Conservation (phyloP, 495 filamentous ascomycete species). For the Parathielavia hyrcaniae region DNA sequence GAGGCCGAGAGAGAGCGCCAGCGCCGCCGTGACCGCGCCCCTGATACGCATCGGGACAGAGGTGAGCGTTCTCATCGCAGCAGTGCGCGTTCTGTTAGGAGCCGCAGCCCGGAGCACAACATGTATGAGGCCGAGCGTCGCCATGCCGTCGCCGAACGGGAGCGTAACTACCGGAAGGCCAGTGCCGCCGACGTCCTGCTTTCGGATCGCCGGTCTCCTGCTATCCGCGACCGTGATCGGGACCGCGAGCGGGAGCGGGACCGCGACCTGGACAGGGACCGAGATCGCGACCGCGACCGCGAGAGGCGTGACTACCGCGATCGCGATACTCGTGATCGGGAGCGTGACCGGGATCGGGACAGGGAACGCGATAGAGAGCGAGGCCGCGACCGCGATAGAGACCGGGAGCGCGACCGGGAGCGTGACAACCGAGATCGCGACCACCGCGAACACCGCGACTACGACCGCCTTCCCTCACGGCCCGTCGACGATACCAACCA, state of each 20-base stretch:
- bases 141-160: slow-evolving; percentile 78
- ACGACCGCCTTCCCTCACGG: slow-evolving; percentile 37
- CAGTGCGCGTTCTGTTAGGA: slow-evolving; percentile 40
- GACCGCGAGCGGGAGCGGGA: slow-evolving; percentile 45
- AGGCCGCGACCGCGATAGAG: slow-evolving; percentile 36
- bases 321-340: slow-evolving; percentile 7
- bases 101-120: slow-evolving; percentile 71
- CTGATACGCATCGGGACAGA: slow-evolving; percentile 49
- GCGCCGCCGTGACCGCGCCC: slow-evolving; percentile 57
- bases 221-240: slow-evolving; percentile 51
- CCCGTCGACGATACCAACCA: slow-evolving; percentile 47
- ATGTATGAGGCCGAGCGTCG: slow-evolving; percentile 83
- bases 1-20: slow-evolving; percentile 69
- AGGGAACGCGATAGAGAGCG: slow-evolving; percentile 38
- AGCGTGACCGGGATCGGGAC: slow-evolving; percentile 33
- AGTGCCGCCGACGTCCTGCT: slow-evolving; percentile 59
- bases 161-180: slow-evolving; percentile 76
- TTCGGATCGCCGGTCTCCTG: slow-evolving; percentile 43
- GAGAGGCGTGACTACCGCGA: slow-evolving; percentile 31
- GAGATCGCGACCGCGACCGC: slow-evolving; percentile 42
- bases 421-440: slow-evolving; percentile 29
- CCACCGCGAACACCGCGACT: slow-evolving; percentile 31
- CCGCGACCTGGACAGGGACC: slow-evolving; percentile 34
- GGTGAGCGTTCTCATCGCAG: slow-evolving; percentile 58
- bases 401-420: slow-evolving; percentile 38